Conservation (phyloP, 805 yeast species). For the Candida hungchunana region DNA sequence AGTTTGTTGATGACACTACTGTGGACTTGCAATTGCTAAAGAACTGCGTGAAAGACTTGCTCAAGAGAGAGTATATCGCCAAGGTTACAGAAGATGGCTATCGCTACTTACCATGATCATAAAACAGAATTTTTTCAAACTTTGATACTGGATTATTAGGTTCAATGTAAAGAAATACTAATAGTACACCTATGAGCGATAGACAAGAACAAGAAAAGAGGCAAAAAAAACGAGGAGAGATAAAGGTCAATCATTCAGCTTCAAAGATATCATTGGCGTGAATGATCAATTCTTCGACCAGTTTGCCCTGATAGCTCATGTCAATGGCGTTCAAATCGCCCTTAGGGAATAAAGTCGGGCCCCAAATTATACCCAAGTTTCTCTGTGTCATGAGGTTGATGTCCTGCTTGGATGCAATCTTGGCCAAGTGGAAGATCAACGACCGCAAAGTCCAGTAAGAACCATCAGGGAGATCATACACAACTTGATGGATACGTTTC, state of each 20-base stretch:
- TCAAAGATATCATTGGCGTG: slow-evolving; percentile 82
- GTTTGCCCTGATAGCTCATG: slow-evolving; percentile 68
- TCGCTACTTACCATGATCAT: slow-evolving; percentile 17
- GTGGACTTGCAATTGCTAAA: slow-evolving; percentile 10
- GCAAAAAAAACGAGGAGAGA: not conserved
- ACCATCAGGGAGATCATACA: slow-evolving; percentile 89
- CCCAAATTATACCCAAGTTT: slow-evolving; percentile 90
- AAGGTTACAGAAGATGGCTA: slow-evolving; percentile 13
- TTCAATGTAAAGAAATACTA: not conserved
- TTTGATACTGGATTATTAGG: too few relatives aligned
- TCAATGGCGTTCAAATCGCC: slow-evolving; percentile 67
- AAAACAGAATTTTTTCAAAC: too few relatives aligned
- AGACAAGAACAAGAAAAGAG: not conserved
- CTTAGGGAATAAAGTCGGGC: slow-evolving; percentile 75
- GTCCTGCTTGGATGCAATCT: slow-evolving; percentile 59
- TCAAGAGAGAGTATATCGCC: slow-evolving; percentile 13
- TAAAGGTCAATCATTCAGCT: slow-evolving; percentile 43
- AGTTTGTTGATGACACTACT: slow-evolving; percentile 7
- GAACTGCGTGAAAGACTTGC: slow-evolving; percentile 9
- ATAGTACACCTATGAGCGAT: not conserved
- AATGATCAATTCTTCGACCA: slow-evolving; percentile 77
- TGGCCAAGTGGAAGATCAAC: slow-evolving; percentile 77
- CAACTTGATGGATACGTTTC: slow-evolving; percentile 77
- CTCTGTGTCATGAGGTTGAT: slow-evolving; percentile 77
- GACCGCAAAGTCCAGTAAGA: slow-evolving; percentile 89